Percentiles rank a stretch among this genome's conserved stretches.
phyloP scores from a whole-genome alignment of 495 filamentous ascomycete genomes.

The Penicillium parvum region DNA sequence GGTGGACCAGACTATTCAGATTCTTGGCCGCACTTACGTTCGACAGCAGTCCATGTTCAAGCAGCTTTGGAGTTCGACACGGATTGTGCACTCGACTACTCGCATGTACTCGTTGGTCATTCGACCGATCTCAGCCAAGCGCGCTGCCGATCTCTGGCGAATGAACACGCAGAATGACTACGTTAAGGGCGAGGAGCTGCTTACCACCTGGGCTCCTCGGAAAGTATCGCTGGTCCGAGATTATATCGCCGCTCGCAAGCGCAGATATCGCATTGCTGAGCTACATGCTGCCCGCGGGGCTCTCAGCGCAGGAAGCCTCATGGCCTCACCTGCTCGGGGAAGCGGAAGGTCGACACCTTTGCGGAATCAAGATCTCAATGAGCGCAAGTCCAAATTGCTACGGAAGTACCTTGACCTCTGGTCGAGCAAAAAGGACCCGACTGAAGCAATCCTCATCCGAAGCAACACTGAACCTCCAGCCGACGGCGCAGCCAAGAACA shows the following conservation, averaged over 20 bases:
- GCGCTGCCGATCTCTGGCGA: constrained; percentile 89
- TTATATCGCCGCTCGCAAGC: constrained; percentile 66
- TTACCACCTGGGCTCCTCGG: constrained; percentile 79
- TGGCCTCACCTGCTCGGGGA: constrained; percentile 30
- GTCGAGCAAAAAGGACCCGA: constrained; percentile 70
- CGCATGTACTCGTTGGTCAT: constrained; percentile 81
- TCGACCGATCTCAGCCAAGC: constrained; percentile 82
- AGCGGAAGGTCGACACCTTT: constrained; percentile 39
- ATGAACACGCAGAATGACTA: constrained; percentile 95
- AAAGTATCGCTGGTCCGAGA: constrained; percentile 84
- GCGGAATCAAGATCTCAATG: constrained; percentile 46
- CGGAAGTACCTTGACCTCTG: constrained; percentile 73
- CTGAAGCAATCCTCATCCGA: constrained; percentile 66
- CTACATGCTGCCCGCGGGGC: constrained; percentile 73
- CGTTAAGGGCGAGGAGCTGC: constrained; percentile 86
- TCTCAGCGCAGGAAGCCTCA: constrained; percentile 46
- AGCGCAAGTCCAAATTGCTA: constrained; percentile 55
- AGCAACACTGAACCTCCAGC: constrained; percentile 71
- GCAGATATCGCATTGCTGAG: constrained; percentile 66
- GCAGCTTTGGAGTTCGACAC: constrained; percentile 75
- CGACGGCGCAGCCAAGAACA: constrained; percentile 53
- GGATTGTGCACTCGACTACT: constrained; percentile 81
- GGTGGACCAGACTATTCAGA: constrained; percentile 72
- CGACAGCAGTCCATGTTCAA: constrained; percentile 82
- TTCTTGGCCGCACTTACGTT: constrained; percentile 77